Percentiles rank a stretch among this genome's conserved stretches.
phyloP scores from a whole-genome alignment of 106 monocot genomes.

The Apostasia shenzhenica region DNA sequence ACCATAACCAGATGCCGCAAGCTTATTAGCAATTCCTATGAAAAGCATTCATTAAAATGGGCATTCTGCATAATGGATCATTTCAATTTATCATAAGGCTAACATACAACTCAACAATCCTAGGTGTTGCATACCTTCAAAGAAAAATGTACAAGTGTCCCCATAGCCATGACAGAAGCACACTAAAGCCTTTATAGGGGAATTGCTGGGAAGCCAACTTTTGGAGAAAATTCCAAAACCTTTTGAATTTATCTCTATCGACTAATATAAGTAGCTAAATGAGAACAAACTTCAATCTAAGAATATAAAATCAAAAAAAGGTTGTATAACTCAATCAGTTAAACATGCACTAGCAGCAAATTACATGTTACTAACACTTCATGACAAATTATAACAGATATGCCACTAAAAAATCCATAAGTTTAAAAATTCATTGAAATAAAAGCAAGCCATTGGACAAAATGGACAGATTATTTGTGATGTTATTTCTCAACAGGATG shows the following conservation, averaged over 20 bases:
- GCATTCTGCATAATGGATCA: not conserved
- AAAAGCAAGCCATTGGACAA: no score
- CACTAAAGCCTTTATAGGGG: conserved; percentile 64
- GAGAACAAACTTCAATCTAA: conserved; percentile 6
- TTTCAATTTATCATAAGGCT: not conserved
- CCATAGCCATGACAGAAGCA: conserved; percentile 97
- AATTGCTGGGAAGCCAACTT: conserved; percentile 68
- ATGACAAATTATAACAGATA: no score
- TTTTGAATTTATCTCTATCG: conserved; percentile 63
- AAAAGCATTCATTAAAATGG: not conserved
- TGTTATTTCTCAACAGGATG: no score
- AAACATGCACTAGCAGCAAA: not conserved
- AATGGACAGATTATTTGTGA: no score
- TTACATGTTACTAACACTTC: no score
- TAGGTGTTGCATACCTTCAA: conserved; percentile 52
- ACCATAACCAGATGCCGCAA: conserved; percentile 87
- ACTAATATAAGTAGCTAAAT: conserved; percentile 34
- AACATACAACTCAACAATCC: not conserved
- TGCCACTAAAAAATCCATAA: no score
- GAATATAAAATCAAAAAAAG: not conserved
- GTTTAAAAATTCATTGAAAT: no score
- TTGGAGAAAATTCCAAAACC: conserved; percentile 83
- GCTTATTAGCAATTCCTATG: conserved; percentile 73
- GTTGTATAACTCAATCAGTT: not conserved
- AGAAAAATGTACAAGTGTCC: conserved; percentile 96